Evolutionary conservation across 257 asterid species (phyloP).

Genomic region (Echium plantagineum): DNA sequence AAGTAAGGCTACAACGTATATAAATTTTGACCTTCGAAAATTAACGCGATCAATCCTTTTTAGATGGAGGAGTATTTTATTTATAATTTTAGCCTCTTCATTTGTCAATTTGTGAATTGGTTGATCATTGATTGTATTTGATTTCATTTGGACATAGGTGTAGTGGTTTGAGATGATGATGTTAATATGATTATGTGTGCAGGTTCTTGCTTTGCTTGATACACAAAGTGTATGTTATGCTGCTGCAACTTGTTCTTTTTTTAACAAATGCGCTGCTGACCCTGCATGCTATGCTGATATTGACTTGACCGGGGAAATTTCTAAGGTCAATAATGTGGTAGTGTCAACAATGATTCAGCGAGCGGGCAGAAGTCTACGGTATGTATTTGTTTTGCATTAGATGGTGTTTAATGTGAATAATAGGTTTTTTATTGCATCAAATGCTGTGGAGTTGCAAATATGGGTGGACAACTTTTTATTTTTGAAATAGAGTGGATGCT

Average conservation of each 20-base stretch:
- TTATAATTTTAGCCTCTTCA: too few species aligned
- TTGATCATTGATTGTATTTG: not conserved
- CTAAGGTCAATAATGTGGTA: constrained; percentile 54
- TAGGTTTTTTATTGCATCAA: not conserved
- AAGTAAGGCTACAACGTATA: too few species aligned
- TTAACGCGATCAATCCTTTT: too few species aligned
- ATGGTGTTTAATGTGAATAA: not conserved
- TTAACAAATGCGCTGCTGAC: constrained; percentile 72
- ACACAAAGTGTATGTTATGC: constrained; percentile 67
- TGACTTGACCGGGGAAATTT: constrained; percentile 49
- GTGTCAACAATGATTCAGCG: constrained; percentile 74
- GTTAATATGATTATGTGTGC: constrained; percentile 12
- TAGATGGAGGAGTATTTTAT: too few species aligned
- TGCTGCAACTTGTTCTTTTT: constrained; percentile 64
- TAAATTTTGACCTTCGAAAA: too few species aligned
- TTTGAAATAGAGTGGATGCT: too few species aligned
- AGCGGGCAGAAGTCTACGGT: constrained; percentile 67
- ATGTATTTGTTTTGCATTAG: constrained; percentile 10
- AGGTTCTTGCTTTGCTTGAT: constrained; percentile 75
- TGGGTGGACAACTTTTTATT: not conserved
- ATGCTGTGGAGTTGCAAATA: not conserved
- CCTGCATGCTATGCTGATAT: constrained; percentile 65
- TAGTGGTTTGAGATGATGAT: constrained; percentile 4
- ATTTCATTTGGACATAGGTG: not conserved
- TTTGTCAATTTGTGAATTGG: not conserved